Evolutionary conservation across 2,329 filamentous ascomycete genomes (phyloP).

Genomic region (Trichoderma koningii): DNA sequence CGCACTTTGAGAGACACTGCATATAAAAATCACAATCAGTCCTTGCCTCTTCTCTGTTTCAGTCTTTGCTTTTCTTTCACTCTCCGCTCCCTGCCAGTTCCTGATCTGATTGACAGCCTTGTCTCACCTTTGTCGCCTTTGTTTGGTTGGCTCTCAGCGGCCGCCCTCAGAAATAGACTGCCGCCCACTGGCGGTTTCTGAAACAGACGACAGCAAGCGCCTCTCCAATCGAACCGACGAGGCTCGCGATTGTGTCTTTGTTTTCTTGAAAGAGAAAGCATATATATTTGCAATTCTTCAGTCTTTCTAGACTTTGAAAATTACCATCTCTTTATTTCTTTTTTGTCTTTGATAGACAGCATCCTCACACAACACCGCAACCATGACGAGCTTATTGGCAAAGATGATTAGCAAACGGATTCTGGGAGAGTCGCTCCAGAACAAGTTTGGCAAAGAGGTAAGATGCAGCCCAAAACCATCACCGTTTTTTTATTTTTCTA

Average conservation of each 20-base stretch:
- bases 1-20: not conserved
- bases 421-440: slow-evolving; percentile 57
- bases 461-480: no score
- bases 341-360: no score
- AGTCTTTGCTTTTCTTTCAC: not conserved
- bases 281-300: slow-evolving; percentile 22
- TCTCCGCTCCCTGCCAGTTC: not conserved
- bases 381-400: slow-evolving; percentile 56
- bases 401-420: slow-evolving; percentile 60
- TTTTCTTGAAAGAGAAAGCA: slow-evolving; percentile 16
- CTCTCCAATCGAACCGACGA: slow-evolving; percentile 31
- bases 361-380: slow-evolving; percentile 16
- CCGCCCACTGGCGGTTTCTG: slow-evolving; percentile 32
- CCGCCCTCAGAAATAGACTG: slow-evolving; percentile 29
- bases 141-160: slow-evolving; percentile 26
- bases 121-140: slow-evolving; percentile 11
- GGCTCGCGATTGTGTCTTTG: slow-evolving; percentile 28
- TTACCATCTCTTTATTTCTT: not conserved
- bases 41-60: not conserved
- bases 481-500: no score
- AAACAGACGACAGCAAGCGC: slow-evolving; percentile 32
- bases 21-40: not conserved
- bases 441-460: slow-evolving; percentile 62
- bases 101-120: slow-evolving; percentile 9
- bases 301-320: not conserved